These are phyloP conservation scores for Lecanicillium sp. DNA, from an alignment of 2,329 filamentous ascomycete species.

Conservation along the genomic window DNA sequence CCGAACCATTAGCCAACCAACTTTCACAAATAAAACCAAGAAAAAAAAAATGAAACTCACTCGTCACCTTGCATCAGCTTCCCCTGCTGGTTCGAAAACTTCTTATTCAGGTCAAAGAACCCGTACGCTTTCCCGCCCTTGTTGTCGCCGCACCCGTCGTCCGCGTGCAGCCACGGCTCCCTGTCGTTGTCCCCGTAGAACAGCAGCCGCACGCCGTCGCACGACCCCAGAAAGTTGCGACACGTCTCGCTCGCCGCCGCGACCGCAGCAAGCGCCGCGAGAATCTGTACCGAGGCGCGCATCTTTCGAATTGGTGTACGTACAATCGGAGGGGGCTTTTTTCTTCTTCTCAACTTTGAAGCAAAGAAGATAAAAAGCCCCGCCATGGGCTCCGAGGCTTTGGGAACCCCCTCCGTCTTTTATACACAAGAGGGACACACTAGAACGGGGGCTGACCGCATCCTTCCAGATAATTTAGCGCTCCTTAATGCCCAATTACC, in stretches of 20 bases:
- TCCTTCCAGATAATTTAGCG: too few species aligned
- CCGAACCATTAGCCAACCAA: neutral
- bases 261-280: neutral
- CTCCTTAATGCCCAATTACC: too few species aligned
- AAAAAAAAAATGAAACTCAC: neutral
- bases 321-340: neutral
- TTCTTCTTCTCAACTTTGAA: too few species aligned
- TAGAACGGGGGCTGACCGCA: too few species aligned
- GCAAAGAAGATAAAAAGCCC: too few species aligned
- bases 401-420: too few species aligned
- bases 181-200: neutral
- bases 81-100: neutral
- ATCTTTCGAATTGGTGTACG: neutral
- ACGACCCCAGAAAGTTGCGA: neutral
- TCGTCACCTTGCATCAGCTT: neutral
- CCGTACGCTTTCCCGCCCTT: neutral
- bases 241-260: neutral
- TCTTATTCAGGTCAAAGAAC: neutral
- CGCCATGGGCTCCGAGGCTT: too few species aligned
- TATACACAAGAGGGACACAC: too few species aligned
- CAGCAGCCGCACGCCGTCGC: neutral
- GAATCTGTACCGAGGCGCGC: neutral
- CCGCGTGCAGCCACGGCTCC: constrained; percentile 1
- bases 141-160: neutral
- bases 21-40: neutral